phyloP scores from a whole-genome alignment of 2,329 filamentous ascomycete species.

The Aspergillus neotritici region DNA sequence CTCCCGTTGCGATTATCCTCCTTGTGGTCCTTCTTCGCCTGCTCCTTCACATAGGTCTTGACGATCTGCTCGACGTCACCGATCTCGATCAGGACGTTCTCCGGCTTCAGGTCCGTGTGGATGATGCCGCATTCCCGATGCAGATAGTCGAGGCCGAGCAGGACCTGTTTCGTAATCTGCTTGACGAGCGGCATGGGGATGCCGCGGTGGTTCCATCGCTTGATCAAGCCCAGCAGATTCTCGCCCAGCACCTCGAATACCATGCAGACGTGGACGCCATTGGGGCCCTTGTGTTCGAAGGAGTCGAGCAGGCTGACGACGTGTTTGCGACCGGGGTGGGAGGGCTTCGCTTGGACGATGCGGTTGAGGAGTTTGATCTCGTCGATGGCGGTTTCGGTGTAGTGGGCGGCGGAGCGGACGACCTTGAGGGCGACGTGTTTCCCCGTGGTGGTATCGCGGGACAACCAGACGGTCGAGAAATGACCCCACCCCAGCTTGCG shows the following conservation, averaged over 20 bases:
- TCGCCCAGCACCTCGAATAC: constrained; percentile 97
- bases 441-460: constrained; percentile 75
- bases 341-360: constrained; percentile 90
- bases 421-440: constrained; percentile 98
- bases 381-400: constrained; percentile 97
- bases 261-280: constrained; percentile 97
- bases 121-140: constrained; percentile 98
- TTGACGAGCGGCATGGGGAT: constrained; percentile 96
- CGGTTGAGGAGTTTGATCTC: constrained; percentile 98
- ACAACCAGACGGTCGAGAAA: constrained; percentile 92
- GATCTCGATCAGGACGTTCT: constrained; percentile 98
- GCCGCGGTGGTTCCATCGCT: constrained; percentile 95
- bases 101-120: constrained; percentile 93
- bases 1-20: constrained; percentile 90
- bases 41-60: constrained; percentile 83
- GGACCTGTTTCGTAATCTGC: constrained; percentile 97
- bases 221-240: constrained; percentile 90
- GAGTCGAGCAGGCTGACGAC: constrained; percentile 95
- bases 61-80: constrained; percentile 98
- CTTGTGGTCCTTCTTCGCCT: constrained; percentile 61
- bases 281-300: constrained; percentile 95
- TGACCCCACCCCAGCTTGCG: constrained; percentile 97
- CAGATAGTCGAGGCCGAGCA: constrained; percentile 90
- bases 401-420: constrained; percentile 93
- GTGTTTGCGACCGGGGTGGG: constrained; percentile 88